Percentiles rank a stretch among this genome's conserved stretches.
These are phyloP conservation scores for Plectosphaerella sp. DNA, from an alignment of 2,329 filamentous ascomycete genomes.

Conservation along the genomic window DNA sequence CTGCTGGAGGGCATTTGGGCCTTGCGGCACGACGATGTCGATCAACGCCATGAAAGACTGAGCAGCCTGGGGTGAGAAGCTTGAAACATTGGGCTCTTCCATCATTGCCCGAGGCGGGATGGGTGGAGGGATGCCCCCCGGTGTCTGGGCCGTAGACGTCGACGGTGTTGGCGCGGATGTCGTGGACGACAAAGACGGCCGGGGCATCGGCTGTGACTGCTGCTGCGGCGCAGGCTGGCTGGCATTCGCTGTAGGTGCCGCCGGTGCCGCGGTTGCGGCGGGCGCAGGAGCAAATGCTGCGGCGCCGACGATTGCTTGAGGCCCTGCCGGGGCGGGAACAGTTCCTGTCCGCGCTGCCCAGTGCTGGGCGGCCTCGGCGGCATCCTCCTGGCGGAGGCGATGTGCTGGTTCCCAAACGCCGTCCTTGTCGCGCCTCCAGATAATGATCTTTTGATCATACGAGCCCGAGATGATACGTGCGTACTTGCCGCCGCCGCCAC, in stretches of 20 bases:
- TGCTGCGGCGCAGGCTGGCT: neutral
- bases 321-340: slow-evolving; percentile 5
- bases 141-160: neutral
- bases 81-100: slow-evolving; percentile 20
- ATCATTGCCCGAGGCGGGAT: slow-evolving; percentile 22
- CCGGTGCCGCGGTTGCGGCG: neutral
- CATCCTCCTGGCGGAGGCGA: slow-evolving; percentile 70
- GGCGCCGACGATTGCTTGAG: slow-evolving; percentile 1
- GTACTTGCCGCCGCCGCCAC: slow-evolving; percentile 83
- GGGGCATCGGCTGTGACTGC: slow-evolving; percentile 6
- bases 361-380: slow-evolving; percentile 43
- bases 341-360: neutral
- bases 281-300: slow-evolving; percentile 1
- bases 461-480: slow-evolving; percentile 95
- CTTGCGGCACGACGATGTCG: slow-evolving; percentile 47
- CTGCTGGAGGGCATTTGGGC: slow-evolving; percentile 39
- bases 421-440: slow-evolving; percentile 84
- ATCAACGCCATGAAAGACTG: slow-evolving; percentile 47
- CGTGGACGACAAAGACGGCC: neutral
- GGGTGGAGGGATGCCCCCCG: slow-evolving; percentile 2
- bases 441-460: slow-evolving; percentile 92
- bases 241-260: slow-evolving; percentile 4
- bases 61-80: slow-evolving; percentile 24
- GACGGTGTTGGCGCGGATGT: slow-evolving; percentile 1
- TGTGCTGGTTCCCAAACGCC: slow-evolving; percentile 81